Evolutionary conservation across 169 alveolate genomes (phyloP).

Genomic region (Eimeria tenella): DNA sequence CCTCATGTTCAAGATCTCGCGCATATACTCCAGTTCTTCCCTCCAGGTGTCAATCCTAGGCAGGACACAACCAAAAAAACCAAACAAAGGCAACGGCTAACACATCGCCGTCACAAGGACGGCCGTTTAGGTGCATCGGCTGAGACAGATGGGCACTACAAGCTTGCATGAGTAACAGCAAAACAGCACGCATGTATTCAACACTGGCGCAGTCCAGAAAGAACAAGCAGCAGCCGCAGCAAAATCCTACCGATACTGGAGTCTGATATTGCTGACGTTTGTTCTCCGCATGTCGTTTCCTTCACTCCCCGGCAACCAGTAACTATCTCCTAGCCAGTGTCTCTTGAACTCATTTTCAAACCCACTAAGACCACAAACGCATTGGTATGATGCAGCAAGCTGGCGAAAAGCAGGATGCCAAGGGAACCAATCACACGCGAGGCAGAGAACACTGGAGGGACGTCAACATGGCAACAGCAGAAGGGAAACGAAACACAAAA

Average conservation of each 20-base stretch:
- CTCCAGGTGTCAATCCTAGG: slow-evolving; percentile 54
- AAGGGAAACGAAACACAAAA: neutral
- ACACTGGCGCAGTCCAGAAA: neutral
- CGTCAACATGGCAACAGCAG: no score
- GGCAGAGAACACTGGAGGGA: no score
- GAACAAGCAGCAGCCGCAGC: neutral
- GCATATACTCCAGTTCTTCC: slow-evolving; percentile 51
- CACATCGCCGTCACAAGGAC: neutral
- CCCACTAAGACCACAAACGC: slow-evolving; percentile 72
- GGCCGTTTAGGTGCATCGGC: no score
- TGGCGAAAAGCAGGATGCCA: no score
- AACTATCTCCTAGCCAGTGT: slow-evolving; percentile 86
- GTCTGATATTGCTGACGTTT: slow-evolving; percentile 81
- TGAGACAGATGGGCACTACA: no score
- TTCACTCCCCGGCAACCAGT: slow-evolving; percentile 60
- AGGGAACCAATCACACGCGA: no score
- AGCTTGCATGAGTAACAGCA: neutral
- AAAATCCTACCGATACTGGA: slow-evolving; percentile 73
- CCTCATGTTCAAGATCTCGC: slow-evolving; percentile 49
- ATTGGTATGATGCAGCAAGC: neutral
- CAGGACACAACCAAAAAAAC: neutral
- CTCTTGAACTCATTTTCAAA: slow-evolving; percentile 84
- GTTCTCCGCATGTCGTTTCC: slow-evolving; percentile 81
- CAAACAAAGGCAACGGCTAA: neutral
- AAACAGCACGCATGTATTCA: neutral